Base-by-base conservation (phyloP, 2,329 filamentous ascomycete genomes). In the Thielaviopsis populi region DNA sequence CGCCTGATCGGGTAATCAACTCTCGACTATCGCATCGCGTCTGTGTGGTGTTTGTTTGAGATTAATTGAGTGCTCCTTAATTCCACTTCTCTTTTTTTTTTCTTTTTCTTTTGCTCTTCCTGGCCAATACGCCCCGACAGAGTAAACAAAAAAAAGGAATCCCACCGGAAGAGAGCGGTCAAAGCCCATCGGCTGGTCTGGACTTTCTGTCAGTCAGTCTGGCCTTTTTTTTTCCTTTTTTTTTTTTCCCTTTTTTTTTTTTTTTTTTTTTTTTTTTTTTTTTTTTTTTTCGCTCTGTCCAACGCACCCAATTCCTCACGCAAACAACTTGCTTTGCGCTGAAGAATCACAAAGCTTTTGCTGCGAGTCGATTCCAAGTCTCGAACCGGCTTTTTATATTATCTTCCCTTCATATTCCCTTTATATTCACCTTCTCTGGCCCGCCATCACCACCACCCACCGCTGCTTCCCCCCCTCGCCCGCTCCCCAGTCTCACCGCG, bases 81-180 rank as follows among this genome's bases (percentile, higher is more conserved):
- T 50, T 15, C 46, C 46, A 50, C 53, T 19, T 58, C 53, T 58
- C 37, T 58, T 54, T 58, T 58, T 58, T 33, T 37, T 8, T 58
- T 10, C 24, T 58, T 75, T 75, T 40, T 74, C 70, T 46, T 74
- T 63, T 37, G 53, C 48, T 40, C 67, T 63, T 30, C 56, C 63
- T 1, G 63, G 19, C 22, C 46, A 50, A 50, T 50, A 50, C 22
- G 46, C 46, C 46, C 46, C 11, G 46, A 3, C 22, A 50, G 24
- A 50, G 46, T 50, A 50, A 50, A 50, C 43, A 22, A n/a, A 37
- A 37, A 37, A 27, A 50, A 50, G 24, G 19, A 50, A 50, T 50
- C 46, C 46, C 46, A 50, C 24, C 48, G 63, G 67, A 33, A 43
- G 19, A 37, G 37, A 41, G 27, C n/a, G 37, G 30, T 22, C 54